Evolutionary conservation across 495 filamentous ascomycete species (phyloP), one percentile per base, ranked within the genome.

Genomic region (Glutinoglossum americanum): DNA sequence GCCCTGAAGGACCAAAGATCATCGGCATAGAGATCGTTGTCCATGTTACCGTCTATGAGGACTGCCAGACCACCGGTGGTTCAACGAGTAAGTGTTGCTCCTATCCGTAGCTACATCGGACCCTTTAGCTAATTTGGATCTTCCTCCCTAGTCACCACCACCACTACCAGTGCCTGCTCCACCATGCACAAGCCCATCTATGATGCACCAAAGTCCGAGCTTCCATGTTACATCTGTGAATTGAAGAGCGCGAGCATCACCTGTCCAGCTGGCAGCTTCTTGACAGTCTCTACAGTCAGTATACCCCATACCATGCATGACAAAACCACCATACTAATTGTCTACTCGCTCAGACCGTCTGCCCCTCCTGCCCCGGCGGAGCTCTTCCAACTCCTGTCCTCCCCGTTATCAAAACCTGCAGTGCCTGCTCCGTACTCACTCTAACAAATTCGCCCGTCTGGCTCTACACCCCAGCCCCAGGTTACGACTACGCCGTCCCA

Each of bases 151-250:
- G 60, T 64, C n/a, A 64, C 62, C 19, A 56, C 60, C 32, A 57
- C 54, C 26, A 11, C 27, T 1, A 56, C 60, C 41, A 56, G 60
- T 9, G 60, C 62, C 7, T 62, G 58, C 58, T 49, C 57, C 28
- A 64, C 62, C 19, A 55, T 60, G 17, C 49, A 60, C 51, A 58
- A 60, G 10, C 62, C 62, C n/a, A 62, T 64, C 57, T 64, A 62
- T 54, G 62, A 64, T 39, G 32, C 51, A 26, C 35, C 47, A 19
- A 62, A 55, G 13, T 60, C 60, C 28, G 32, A 51, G 13, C 58
- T 60, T 7, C 62, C 62, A 15, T 64, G 62, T 57, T 64, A 64
- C 56, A 35, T 57, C 27, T 64, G 62, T 49, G 62, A 59, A 21
- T 54, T 64, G 25, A 60, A 45, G 27, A 54, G 54, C 19, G 60